Conservation (phyloP, 2,329 filamentous ascomycete genomes). For the Pseudofabraea citricarpa region DNA sequence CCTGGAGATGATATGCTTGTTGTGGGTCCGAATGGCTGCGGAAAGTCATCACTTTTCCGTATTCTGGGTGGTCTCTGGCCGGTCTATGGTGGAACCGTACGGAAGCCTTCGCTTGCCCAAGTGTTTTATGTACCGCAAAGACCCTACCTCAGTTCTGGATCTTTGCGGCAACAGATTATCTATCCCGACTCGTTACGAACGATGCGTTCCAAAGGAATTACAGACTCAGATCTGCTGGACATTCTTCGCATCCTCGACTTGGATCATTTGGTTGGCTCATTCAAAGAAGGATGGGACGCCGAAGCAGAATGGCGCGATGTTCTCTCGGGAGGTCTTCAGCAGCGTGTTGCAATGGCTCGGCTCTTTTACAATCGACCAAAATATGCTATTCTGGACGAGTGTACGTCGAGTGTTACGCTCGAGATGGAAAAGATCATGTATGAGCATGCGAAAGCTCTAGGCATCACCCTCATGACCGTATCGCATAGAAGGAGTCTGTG, state of each 20-base stretch:
- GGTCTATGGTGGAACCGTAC: constrained; percentile 89
- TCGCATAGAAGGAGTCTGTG: constrained; percentile 86
- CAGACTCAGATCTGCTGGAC: constrained; percentile 71
- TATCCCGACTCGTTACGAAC: constrained; percentile 87
- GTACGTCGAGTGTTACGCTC: constrained; percentile 89
- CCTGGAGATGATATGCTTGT: constrained; percentile 86
- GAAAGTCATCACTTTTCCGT: constrained; percentile 92
- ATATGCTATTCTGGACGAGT: constrained; percentile 96
- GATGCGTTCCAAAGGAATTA: constrained; percentile 80
- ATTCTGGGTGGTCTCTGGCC: constrained; percentile 97
- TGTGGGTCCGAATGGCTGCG: constrained; percentile 94
- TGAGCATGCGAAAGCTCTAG: constrained; percentile 85
- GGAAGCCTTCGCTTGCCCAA: constrained; percentile 84
- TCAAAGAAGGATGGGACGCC: constrained; percentile 78
- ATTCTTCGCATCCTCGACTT: constrained; percentile 80
- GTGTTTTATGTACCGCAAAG: constrained; percentile 99
- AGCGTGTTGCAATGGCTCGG: constrained; percentile 93
- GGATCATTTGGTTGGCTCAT: constrained; percentile 73
- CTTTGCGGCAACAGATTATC: constrained; percentile 92
- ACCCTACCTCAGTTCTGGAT: constrained; percentile 86
- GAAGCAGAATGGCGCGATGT: constrained; percentile 97
- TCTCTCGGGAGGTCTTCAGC: constrained; percentile 85
- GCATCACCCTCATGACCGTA: constrained; percentile 96
- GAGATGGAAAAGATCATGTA: constrained; percentile 97
- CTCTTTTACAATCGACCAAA: constrained; percentile 90